Percentiles rank a stretch among this genome's conserved stretches.
These are phyloP conservation scores for Fraxinus dipetala DNA, from an alignment of 305 asterid species.

Conservation along the genomic window DNA sequence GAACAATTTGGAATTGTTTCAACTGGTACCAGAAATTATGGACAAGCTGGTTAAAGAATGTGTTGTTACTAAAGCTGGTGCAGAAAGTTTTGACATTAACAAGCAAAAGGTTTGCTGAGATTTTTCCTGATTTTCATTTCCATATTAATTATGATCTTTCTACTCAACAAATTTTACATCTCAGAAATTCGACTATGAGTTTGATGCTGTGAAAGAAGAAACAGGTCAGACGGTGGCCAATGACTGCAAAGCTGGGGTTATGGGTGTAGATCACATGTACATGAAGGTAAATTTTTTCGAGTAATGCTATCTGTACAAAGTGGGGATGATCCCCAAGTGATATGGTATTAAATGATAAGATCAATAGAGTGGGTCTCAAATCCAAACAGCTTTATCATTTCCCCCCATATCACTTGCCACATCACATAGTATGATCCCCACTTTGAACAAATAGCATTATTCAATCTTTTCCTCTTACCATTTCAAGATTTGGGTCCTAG, in stretches of 20 bases:
- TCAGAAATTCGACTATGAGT: conserved; percentile 63
- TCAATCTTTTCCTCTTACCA: background rate
- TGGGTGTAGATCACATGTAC: conserved; percentile 56
- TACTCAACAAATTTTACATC: conserved; percentile 24
- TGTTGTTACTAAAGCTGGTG: conserved; percentile 50
- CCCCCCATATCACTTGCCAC: background rate
- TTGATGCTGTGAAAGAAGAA: conserved; percentile 86
- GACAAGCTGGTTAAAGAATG: conserved; percentile 67
- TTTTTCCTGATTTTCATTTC: conserved; percentile 2
- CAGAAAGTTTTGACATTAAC: conserved; percentile 52
- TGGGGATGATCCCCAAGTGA: background rate
- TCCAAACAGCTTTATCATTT: background rate
- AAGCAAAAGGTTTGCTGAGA: conserved; percentile 50
- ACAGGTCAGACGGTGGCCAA: conserved; percentile 23
- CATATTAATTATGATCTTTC: background rate
- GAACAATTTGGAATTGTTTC: conserved; percentile 20
- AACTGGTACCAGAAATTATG: conserved; percentile 57
- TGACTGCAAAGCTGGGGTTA: conserved; percentile 35
- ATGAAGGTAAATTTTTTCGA: conserved; percentile 56
- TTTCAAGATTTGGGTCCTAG: background rate
- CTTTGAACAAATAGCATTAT: background rate
- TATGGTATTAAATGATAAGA: background rate
- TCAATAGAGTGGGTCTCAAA: background rate
- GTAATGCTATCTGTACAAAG: background rate
- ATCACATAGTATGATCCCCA: background rate